Evolutionary conservation across 306 rosid genomes (phyloP).

Genomic region (Rosa lucieae): DNA sequence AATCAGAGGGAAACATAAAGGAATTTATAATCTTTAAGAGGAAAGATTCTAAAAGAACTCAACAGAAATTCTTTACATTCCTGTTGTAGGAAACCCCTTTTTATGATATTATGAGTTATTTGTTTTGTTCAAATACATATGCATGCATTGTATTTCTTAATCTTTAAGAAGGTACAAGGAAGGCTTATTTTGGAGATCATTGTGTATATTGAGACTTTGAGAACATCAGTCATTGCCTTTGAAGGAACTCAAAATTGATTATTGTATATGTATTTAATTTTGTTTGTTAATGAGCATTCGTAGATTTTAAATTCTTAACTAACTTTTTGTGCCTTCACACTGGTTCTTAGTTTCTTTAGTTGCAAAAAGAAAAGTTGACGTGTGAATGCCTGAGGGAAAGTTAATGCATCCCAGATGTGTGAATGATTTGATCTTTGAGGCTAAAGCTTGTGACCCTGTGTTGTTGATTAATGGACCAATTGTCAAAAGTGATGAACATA

Average conservation of each 20-base stretch:
- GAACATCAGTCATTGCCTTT: not conserved
- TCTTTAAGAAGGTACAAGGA: not conserved
- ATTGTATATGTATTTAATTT: not conserved
- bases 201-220: not conserved
- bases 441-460: not conserved
- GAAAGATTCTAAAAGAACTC: not conserved
- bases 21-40: not conserved
- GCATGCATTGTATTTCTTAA: not conserved
- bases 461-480: not conserved
- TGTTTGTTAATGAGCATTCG: not conserved
- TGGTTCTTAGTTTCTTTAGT: conserved; percentile 6
- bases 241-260: not conserved
- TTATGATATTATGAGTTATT: not conserved
- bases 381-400: not conserved
- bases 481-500: conserved; percentile 1
- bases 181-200: not conserved
- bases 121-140: not conserved
- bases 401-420: not conserved
- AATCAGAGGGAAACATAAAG: not conserved
- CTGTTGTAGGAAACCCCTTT: not conserved
- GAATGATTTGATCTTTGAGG: conserved; percentile 6
- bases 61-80: not conserved
- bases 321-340: not conserved
- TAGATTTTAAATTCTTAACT: not conserved
- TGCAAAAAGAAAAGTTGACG: not conserved